Conservation (phyloP, 768 basidiomycete genomes). For the Tephrocybe sp. region DNA sequence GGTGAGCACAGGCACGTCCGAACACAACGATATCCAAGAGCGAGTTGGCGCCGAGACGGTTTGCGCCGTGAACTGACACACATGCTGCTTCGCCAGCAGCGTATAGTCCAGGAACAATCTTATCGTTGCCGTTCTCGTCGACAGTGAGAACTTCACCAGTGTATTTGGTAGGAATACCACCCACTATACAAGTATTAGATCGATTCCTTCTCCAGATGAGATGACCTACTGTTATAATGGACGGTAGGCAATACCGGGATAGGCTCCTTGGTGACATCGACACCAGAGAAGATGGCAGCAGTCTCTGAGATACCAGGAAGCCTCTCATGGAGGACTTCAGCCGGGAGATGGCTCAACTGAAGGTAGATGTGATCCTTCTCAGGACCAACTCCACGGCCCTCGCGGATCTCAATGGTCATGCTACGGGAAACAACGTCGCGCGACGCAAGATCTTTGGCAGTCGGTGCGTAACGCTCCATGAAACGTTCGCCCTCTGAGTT, state of each 20-base stretch:
- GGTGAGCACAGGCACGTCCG: constrained; percentile 98
- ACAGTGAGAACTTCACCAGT: constrained; percentile 94
- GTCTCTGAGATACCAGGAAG: constrained; percentile 99
- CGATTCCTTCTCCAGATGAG: neutral
- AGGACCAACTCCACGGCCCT: constrained; percentile 97
- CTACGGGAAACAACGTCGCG: constrained; percentile 99
- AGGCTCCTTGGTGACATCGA: constrained; percentile 99
- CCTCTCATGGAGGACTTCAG: constrained; percentile 94
- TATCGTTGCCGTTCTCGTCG: constrained; percentile 88
- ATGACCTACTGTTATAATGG: constrained; percentile 90
- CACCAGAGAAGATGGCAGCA: constrained; percentile 97
- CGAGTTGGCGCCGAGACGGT: constrained; percentile 99
- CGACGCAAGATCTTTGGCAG: constrained; percentile 98
- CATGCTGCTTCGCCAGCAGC: constrained; percentile 99
- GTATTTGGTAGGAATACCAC: constrained; percentile 98
- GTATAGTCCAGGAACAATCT: constrained; percentile 93
- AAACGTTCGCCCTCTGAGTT: constrained; percentile 99
- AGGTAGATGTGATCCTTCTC: constrained; percentile 97
- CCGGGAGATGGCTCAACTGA: constrained; percentile 95
- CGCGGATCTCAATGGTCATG: constrained; percentile 98
- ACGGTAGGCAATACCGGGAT: constrained; percentile 98
- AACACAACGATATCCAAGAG: constrained; percentile 99
- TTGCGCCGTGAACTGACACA: constrained; percentile 98
- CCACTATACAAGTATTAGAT: constrained; percentile 55
- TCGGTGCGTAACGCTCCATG: constrained; percentile 99